Evolutionary conservation across 2,329 filamentous ascomycete genomes (phyloP).

Genomic region (Aspergillus novoparasiticus): DNA sequence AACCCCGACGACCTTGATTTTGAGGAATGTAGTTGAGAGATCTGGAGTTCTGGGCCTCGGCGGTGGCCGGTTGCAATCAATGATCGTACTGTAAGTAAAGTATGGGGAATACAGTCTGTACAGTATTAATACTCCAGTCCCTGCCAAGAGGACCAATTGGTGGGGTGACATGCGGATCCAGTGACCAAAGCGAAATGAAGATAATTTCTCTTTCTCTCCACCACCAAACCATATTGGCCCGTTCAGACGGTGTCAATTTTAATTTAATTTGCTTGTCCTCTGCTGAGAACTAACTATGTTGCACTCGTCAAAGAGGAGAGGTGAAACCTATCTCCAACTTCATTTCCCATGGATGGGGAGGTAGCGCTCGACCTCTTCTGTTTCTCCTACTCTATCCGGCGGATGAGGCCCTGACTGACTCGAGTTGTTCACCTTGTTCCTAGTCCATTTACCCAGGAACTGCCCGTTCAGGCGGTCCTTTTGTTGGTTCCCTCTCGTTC

Average conservation of each 20-base stretch:
- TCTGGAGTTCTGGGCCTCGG: not conserved
- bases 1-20: not conserved
- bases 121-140: not conserved
- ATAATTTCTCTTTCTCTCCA: not conserved
- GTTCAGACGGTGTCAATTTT: not conserved
- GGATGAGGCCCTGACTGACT: not conserved
- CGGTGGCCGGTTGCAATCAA: not conserved
- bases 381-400: not conserved
- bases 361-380: slow-evolving; percentile 1
- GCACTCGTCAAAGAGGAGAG: not conserved
- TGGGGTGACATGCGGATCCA: slow-evolving; percentile 1
- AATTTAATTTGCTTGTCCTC: slow-evolving; percentile 1
- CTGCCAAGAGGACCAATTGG: slow-evolving; percentile 8
- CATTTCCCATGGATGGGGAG: not conserved
- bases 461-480: not conserved
- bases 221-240: slow-evolving; percentile 4
- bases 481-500: slow-evolving; percentile 1
- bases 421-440: not conserved
- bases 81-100: not conserved
- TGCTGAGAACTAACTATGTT: not conserved
- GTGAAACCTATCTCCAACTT: not conserved
- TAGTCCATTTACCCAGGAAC: not conserved
- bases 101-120: not conserved
- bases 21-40: not conserved
- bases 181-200: not conserved